phyloP scores from a whole-genome alignment of 768 basidiomycete species.

The Hortiboletus flavorubellus region DNA sequence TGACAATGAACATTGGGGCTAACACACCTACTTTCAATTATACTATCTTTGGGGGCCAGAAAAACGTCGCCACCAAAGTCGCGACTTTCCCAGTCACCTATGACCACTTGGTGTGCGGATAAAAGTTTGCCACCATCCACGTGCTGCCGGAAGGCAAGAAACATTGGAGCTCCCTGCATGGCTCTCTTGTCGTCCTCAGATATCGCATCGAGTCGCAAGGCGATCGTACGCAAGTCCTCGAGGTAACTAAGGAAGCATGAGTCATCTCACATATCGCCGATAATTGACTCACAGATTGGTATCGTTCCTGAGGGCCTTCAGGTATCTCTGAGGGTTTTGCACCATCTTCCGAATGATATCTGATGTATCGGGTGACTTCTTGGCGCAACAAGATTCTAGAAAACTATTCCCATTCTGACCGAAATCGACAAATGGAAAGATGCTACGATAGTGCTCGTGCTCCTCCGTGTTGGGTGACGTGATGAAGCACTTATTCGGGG shows the following conservation, averaged over 20 bases:
- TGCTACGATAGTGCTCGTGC: constrained; percentile 1
- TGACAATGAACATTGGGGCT: not conserved
- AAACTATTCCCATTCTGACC: constrained; percentile 10
- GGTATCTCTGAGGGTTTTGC: constrained; percentile 3
- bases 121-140: not conserved
- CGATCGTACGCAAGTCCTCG: constrained; percentile 12
- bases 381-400: constrained; percentile 12
- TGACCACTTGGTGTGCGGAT: constrained; percentile 8
- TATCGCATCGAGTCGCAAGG: constrained; percentile 11
- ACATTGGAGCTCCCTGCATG: constrained; percentile 10
- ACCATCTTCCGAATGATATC: constrained; percentile 12
- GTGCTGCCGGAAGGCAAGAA: not conserved
- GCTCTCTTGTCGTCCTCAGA: constrained; percentile 4
- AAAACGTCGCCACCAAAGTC: constrained; percentile 8
- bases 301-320: not conserved
- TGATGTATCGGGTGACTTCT: constrained; percentile 11
- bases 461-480: not conserved
- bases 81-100: constrained; percentile 11
- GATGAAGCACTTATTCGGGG: constrained; percentile 16
- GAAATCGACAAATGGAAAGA: constrained; percentile 16
- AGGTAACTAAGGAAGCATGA: constrained; percentile 7
- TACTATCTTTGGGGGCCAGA: constrained; percentile 7
- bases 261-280: not conserved
- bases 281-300: constrained; percentile 1
- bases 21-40: constrained; percentile 8